Base-by-base conservation (phyloP, 2,329 filamentous ascomycete genomes). In the Claviceps pazoutovae region DNA sequence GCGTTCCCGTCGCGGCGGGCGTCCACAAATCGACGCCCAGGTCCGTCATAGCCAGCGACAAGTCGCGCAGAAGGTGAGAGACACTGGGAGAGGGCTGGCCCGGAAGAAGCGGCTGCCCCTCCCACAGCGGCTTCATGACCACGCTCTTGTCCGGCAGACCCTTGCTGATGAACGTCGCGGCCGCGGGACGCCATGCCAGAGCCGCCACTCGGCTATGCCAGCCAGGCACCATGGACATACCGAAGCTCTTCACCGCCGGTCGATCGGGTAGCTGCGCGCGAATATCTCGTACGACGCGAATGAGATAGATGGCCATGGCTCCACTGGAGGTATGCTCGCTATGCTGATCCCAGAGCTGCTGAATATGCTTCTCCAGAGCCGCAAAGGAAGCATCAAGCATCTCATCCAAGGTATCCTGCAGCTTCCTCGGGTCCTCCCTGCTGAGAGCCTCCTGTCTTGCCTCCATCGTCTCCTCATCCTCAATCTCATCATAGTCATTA, bases 1-100 rank as follows among this genome's bases (percentile, higher is more conserved):
- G 61, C 0, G 71, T 70, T 0, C 60, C 59, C 1, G 90, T 77
- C 0, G 86, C 85, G 2, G 74, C 72, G 2, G 79, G 75, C 50
- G 83, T 89, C 90, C 90, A 97, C 2, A 96, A 66, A 63, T 96
- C 91, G 46, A 78, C 72, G 0, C 90, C 90, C 3, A 77, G 71
- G 13, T 74, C 71, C 3, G 76, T 76, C 88, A 96, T 94, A 5
- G 75, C 71, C 46, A 71, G 68, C 4, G 79, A 78, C 30, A 95
- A 62, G 45, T 73, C 73, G 23, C 80, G 79, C 48, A 96, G 61
- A 51, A 94, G 82, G 54, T 76, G 78, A 62, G 95, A 95, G 0
- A 81, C 72, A 19, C 75, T 74, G 0, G 87, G 82, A 0, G 88
- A 91, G 1, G 88, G 88, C 60, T 93, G 87, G 5, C 81, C 74